Percentiles rank a stretch among this genome's conserved stretches.
Conservation (phyloP, 2,329 filamentous ascomycete genomes). For the Neobulgaria alba region DNA sequence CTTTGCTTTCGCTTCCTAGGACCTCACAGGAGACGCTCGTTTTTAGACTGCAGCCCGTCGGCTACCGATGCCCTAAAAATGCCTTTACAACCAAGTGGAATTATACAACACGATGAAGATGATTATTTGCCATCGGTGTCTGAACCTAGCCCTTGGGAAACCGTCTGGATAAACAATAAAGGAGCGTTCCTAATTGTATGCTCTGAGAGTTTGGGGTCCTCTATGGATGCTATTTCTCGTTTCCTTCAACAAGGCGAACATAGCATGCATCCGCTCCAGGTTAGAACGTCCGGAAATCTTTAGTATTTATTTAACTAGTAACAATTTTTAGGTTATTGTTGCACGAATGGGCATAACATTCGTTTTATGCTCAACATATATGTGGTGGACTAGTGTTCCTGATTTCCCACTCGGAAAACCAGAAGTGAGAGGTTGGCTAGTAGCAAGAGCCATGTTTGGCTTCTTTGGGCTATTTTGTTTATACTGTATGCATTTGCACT, state of each 20-base stretch:
- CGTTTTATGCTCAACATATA: constrained; percentile 44
- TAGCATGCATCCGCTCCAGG: constrained; percentile 74
- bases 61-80: neutral
- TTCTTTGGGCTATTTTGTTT: constrained; percentile 68
- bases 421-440: constrained; percentile 58
- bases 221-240: constrained; percentile 79
- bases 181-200: constrained; percentile 64
- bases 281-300: constrained; percentile 32
- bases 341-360: constrained; percentile 25
- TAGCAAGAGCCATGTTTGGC: constrained; percentile 60
- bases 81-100: neutral
- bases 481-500: constrained; percentile 18
- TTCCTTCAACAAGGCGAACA: constrained; percentile 64
- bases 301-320: neutral
- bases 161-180: constrained; percentile 57
- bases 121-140: neutral
- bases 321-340: constrained; percentile 41
- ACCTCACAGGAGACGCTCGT: neutral
- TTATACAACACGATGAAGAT: neutral
- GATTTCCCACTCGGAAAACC: constrained; percentile 62
- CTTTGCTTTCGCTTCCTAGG: neutral
- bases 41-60: neutral
- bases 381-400: constrained; percentile 61
- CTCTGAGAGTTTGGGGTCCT: constrained; percentile 69
- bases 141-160: constrained; percentile 9